phyloP scores from a whole-genome alignment of 257 asterid species.

The Ehretia macrophylla region DNA sequence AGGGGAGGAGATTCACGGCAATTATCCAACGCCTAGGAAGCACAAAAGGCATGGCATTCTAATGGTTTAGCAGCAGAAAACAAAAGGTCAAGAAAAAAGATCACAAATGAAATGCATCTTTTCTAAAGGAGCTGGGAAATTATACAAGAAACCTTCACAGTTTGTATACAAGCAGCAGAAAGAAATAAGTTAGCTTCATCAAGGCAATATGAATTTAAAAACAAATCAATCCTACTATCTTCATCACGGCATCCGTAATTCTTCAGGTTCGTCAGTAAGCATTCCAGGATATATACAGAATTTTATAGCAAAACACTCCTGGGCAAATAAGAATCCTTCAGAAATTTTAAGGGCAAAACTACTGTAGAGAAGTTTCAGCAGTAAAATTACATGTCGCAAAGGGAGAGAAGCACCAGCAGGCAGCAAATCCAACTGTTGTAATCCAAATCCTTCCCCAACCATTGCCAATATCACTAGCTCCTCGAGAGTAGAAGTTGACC shows the following conservation, averaged over 20 bases:
- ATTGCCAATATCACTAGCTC: conserved; percentile 83
- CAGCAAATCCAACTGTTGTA: conserved; percentile 85
- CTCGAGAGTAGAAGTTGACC: conserved; percentile 57
- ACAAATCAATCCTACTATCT: no score
- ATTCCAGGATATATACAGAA: no score
- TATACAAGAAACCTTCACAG: no score
- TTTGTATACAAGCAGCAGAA: no score
- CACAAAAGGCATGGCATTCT: conserved; percentile 5
- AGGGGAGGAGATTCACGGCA: conserved; percentile 96
- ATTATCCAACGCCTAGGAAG: conserved; percentile 72
- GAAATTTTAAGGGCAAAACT: background rate
- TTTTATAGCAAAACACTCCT: background rate
- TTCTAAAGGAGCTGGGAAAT: no score
- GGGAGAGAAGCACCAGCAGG: conserved; percentile 97
- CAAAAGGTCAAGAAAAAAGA: background rate
- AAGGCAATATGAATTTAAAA: no score
- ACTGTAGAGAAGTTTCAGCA: background rate
- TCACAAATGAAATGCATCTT: no score
- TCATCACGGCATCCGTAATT: no score
- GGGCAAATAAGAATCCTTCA: background rate
- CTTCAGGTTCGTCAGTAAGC: no score
- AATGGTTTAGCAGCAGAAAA: background rate
- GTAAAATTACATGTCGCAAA: conserved; percentile 78
- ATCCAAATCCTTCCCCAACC: conserved; percentile 95
- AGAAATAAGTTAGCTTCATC: no score